Evolutionary conservation across 768 basidiomycete genomes (phyloP), one percentile per base, ranked within the genome.

Genomic region (Rhizopogon vulgaris): DNA sequence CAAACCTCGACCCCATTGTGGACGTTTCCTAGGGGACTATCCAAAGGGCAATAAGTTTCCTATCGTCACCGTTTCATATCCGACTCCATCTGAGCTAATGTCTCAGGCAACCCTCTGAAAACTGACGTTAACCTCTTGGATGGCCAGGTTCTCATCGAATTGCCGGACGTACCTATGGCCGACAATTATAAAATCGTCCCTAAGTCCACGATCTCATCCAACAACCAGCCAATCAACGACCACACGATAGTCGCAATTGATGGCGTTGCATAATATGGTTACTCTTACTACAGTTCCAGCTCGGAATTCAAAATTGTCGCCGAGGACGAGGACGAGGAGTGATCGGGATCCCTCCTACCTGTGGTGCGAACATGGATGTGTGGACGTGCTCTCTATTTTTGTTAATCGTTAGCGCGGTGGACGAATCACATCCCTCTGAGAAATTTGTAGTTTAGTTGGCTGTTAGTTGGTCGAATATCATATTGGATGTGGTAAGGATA

Each of bases 111-210:
- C 42, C 38, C 39, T 24, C 52, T 73, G 43, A 65, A 63, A 3
- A 41, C 41, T 6, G 56, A 49, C 14, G 69, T 74, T 53, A 46
- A 64, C 32, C 64, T 74, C 43, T 47, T 57, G 12, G 43, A 54
- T 6, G 73, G 73, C 8, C 12, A 38, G 0, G 58, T 58, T 18
- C 24, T 41, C 10, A 49, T 72, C 28, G 53, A 30, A 4, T 69
- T 71, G 6, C 71, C 72, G 6, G 15, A 41, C 11, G 64, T 75
- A 14, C 4, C 43, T 0, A 34, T 60, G 18, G 69, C 65, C 10
- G 38, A 58, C 18, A 46, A 63, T 8, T 75, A 75, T 54, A 55
- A 63, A 17, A 8, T 75, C 38, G 64, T 69, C 50, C 57, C 68
- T 65, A 57, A 62, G 63, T 58, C 17, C 38, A 9, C 6, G 18